These are phyloP conservation scores for Royoungia palumana DNA, from an alignment of 768 basidiomycete species.

Conservation along the genomic window DNA sequence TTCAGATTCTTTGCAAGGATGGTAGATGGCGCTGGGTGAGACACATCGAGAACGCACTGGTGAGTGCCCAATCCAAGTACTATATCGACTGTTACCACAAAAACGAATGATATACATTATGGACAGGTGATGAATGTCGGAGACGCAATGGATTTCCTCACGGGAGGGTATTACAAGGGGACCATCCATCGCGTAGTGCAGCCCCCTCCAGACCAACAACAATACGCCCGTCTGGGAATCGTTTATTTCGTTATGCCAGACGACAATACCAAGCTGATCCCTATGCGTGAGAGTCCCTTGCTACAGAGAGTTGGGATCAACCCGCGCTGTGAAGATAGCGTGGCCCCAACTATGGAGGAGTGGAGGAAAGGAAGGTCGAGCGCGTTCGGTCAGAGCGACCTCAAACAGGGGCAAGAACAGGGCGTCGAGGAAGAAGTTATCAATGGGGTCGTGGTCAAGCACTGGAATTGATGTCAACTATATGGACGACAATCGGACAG, in stretches of 20 bases:
- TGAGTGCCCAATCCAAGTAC: conserved; percentile 22
- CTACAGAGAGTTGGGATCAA: conserved; percentile 43
- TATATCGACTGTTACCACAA: background rate
- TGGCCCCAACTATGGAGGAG: conserved; percentile 50
- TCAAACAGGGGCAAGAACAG: conserved; percentile 39
- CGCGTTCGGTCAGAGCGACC: conserved; percentile 49
- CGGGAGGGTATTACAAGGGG: conserved; percentile 56
- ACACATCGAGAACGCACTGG: conserved; percentile 57
- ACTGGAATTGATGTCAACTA: no score
- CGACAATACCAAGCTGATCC: conserved; percentile 46
- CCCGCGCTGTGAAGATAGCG: conserved; percentile 34
- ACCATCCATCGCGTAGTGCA: conserved; percentile 62
- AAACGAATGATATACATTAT: background rate
- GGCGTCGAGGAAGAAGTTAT: conserved; percentile 55
- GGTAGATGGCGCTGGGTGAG: conserved; percentile 56
- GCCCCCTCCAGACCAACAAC: conserved; percentile 53
- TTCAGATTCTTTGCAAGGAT: conserved; percentile 54
- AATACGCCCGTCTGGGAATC: conserved; percentile 48
- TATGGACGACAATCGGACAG: no score
- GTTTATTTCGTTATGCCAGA: conserved; percentile 57
- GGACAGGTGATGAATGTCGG: conserved; percentile 56
- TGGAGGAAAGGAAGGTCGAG: conserved; percentile 51
- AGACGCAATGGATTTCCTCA: conserved; percentile 57
- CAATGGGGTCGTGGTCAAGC: conserved; percentile 45
- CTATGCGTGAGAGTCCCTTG: conserved; percentile 46